Percentiles rank a stretch among this genome's conserved stretches.
Evolutionary conservation across 208 protist species (phyloP).

Genomic region (Leishmania mexicana): DNA sequence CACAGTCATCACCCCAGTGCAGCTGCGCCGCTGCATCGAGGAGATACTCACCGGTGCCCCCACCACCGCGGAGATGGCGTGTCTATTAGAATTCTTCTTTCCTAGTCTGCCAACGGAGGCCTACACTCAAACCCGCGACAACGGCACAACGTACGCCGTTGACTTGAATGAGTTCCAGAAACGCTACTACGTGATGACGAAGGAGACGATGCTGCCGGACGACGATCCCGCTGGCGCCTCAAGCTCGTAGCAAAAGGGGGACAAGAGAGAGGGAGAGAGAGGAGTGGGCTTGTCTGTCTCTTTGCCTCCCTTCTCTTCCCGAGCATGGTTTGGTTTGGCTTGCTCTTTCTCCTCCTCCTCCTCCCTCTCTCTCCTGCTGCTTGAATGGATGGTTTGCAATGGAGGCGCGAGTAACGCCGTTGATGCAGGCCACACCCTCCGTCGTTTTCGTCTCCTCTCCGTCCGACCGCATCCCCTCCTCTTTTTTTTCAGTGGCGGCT

Average conservation of each 20-base stretch:
- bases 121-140: conserved; percentile 62
- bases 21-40: conserved; percentile 86
- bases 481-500: not conserved
- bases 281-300: not conserved
- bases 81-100: conserved; percentile 86
- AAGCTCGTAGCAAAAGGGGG: not conserved
- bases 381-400: not conserved
- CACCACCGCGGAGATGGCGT: conserved; percentile 68
- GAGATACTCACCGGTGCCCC: conserved; percentile 73
- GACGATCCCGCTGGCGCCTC: not conserved
- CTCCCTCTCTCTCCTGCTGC: not conserved
- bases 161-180: conserved; percentile 78
- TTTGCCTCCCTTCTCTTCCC: not conserved
- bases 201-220: conserved; percentile 44
- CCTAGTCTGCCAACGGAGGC: conserved; percentile 63
- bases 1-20: conserved; percentile 80
- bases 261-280: not conserved
- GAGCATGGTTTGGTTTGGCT: not conserved
- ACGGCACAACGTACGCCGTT: conserved; percentile 46
- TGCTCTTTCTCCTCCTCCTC: not conserved
- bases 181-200: conserved; percentile 75
- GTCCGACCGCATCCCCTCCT: not conserved
- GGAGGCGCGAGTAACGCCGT: not conserved
- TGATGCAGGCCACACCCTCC: not conserved
- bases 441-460: not conserved